Percentiles rank a stretch among this genome's conserved stretches.
phyloP scores from a whole-genome alignment of 1,139 yeast genomes.

The Suhomyces choctaworum region DNA sequence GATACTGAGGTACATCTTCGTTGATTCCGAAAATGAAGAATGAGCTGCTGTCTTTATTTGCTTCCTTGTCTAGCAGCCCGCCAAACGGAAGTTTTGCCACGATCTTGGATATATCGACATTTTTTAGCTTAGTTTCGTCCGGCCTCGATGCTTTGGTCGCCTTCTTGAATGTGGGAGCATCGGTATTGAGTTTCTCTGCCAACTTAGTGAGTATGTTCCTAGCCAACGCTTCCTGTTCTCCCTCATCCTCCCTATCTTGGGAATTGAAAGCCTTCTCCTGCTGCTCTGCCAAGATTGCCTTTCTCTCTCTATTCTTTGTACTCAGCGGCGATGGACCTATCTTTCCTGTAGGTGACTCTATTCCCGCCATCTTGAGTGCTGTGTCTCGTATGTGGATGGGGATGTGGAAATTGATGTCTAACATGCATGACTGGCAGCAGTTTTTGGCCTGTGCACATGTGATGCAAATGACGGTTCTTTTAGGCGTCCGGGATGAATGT shows the following conservation, averaged over 20 bases:
- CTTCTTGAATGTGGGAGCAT: constrained; percentile 13
- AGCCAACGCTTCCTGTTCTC: constrained; percentile 29
- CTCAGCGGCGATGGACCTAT: constrained; percentile 9
- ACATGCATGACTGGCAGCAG: constrained; percentile 86
- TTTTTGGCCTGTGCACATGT: constrained; percentile 78
- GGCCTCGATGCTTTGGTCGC: constrained; percentile 7
- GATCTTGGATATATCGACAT: constrained; percentile 48
- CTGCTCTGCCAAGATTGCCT: constrained; percentile 43
- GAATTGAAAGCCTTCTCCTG: constrained; percentile 25
- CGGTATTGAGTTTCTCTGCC: constrained; percentile 36
- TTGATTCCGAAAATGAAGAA: constrained; percentile 75
- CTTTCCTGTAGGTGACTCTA: constrained; percentile 17
- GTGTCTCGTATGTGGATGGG: constrained; percentile 80
- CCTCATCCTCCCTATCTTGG: constrained; percentile 20
- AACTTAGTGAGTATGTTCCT: constrained; percentile 39
- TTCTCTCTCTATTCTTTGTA: constrained; percentile 40
- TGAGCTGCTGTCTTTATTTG: constrained; percentile 45
- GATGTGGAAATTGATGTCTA: constrained; percentile 77
- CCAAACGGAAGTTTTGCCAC: constrained; percentile 61
- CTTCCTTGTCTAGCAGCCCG: constrained; percentile 51
- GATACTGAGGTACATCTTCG: constrained; percentile 64
- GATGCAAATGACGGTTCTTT: constrained; percentile 63
- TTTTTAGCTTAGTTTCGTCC: constrained; percentile 24
- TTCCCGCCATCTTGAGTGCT: constrained; percentile 73
- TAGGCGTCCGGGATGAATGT: constrained; percentile 34